These are phyloP conservation scores for Whalleya microplaca DNA, from an alignment of 2,329 filamentous ascomycete genomes.

Conservation along the genomic window DNA sequence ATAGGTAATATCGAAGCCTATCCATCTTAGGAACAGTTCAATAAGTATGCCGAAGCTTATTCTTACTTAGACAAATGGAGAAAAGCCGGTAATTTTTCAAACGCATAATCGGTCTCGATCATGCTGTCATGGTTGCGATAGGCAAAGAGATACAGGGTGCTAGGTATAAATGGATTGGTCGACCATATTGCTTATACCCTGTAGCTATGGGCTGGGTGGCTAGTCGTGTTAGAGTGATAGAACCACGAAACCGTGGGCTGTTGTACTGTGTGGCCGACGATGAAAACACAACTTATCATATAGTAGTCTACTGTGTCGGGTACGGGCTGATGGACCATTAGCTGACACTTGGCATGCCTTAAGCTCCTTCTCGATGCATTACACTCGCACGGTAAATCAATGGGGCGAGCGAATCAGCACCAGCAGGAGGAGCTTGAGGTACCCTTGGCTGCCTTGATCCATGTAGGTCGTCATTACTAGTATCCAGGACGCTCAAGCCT, in stretches of 20 bases:
- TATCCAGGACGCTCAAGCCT: neutral
- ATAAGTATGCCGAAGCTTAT: neutral
- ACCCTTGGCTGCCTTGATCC: constrained; percentile 7
- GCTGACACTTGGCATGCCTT: neutral
- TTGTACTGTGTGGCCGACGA: neutral
- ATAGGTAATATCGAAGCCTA: neutral
- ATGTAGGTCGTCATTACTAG: neutral
- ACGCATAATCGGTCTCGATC: neutral
- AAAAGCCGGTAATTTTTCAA: neutral
- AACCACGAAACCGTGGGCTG: neutral
- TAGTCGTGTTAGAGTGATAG: neutral
- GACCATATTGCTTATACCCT: neutral
- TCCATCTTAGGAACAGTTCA: neutral
- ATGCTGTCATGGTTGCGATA: constrained; percentile 1
- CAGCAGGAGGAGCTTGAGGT: neutral
- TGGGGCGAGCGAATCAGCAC: neutral
- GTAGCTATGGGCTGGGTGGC: neutral
- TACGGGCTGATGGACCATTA: neutral
- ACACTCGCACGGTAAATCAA: constrained; percentile 7
- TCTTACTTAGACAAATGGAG: neutral
- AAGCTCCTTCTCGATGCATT: constrained; percentile 15
- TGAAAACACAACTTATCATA: neutral
- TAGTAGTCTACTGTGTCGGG: too few relatives aligned
- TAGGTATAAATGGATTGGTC: neutral
- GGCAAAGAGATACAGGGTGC: neutral